Conservation (phyloP, 75 land plant genomes). For the Pinus taeda region DNA sequence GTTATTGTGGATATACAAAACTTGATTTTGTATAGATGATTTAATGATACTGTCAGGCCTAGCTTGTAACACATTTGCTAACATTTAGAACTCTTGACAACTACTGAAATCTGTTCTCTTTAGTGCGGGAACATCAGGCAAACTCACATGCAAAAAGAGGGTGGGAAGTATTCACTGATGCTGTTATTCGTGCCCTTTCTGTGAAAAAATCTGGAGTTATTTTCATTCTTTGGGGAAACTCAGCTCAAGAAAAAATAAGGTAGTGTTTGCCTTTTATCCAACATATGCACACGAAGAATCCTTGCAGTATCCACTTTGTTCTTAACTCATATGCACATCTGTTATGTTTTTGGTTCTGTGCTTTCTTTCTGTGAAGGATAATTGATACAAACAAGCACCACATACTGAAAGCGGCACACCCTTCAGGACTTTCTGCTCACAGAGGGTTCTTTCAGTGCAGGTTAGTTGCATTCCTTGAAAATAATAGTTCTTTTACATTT, state of each 20-base stretch:
- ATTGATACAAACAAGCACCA: constrained; percentile 79
- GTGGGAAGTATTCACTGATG: constrained; percentile 97
- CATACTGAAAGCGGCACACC: constrained; percentile 91
- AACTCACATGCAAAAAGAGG: constrained; percentile 98
- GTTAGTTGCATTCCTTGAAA: constrained; percentile 28
- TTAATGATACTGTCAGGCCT: too few relatives aligned
- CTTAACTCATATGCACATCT: background rate
- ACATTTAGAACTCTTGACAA: too few relatives aligned
- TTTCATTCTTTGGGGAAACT: constrained; percentile 97
- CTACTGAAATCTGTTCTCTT: background rate
- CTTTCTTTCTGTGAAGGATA: constrained; percentile 31
- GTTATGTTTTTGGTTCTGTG: background rate
- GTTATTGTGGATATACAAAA: too few relatives aligned
- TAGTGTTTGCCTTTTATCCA: constrained; percentile 12
- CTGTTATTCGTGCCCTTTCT: constrained; percentile 79
- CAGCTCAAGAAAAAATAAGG: constrained; percentile 90
- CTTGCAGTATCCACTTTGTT: background rate
- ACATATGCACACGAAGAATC: background rate
- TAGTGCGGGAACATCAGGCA: constrained; percentile 86
- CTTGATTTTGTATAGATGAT: too few relatives aligned
- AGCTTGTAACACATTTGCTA: too few relatives aligned
- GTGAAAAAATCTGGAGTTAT: constrained; percentile 74
- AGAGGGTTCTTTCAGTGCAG: constrained; percentile 97
- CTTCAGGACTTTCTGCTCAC: constrained; percentile 96
- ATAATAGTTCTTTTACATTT: background rate